Base-by-base conservation (phyloP, 306 rosid species). In the Lithocarpus polystachyus region DNA sequence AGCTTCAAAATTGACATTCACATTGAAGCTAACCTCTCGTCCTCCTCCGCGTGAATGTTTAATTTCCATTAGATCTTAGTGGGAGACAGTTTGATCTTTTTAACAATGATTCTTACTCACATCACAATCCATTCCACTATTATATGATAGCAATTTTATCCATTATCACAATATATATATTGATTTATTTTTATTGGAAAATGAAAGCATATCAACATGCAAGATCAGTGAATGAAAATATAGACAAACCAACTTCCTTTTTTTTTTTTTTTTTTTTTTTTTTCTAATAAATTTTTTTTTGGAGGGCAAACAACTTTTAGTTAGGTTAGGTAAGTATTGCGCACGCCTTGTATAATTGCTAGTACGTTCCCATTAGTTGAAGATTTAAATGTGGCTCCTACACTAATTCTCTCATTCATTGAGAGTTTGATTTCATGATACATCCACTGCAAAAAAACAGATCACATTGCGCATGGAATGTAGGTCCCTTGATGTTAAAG, bases 71-170 rank as follows among this genome's bases (percentile, higher is more conserved):
- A 26, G 31, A 71, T 26, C 12, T 55, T 68, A 11, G 71, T 71
- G 71, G 60, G 24, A 51, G 15, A 59, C 43, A 33, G 71, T 67
- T 19, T 33, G 43, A 28, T 28, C 22, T 26, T 24, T 13, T 18
- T 2, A 26, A 35, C 17, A 18, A 19, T n/a, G 37, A 28, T 3
- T n/a, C 53, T 24, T 37, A 37, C 10, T 48, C 24, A 51, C 10
- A 26, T 82, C 86, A 56, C 65, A 40, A 48, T 73, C 59, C 82
- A 48, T 7, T 57, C 33, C 57, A 31, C 33, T 19, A 67, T 33
- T 9, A 35, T 67, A 35, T 35, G 35, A 22, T 29, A 19, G 24
- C 71, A 67, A 33, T 18, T 62, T 12, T 48, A 48, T 48, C 53
- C 15, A 48, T 2, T 37, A 37, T 48, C 53, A 3, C 12, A 0